Percentiles rank a stretch among this genome's conserved stretches.
phyloP scores from a whole-genome alignment of 345 rosid genomes.

The Eucalyptus pumila region DNA sequence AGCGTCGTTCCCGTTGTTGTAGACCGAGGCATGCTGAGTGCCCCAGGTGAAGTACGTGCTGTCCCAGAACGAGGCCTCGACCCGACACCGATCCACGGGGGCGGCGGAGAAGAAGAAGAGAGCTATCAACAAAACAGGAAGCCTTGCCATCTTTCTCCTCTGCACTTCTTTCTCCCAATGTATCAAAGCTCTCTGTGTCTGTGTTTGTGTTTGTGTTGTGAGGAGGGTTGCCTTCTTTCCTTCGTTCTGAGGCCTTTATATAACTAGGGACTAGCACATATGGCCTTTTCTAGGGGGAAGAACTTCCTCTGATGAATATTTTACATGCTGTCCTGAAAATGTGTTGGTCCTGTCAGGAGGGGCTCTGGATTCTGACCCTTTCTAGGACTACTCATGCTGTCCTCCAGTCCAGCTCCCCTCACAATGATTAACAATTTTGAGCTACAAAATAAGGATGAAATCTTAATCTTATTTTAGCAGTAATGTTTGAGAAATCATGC shows the following conservation, averaged over 20 bases:
- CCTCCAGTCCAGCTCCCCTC: background rate
- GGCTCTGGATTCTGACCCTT: background rate
- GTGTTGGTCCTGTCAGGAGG: background rate
- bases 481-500: background rate
- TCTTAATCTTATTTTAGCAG: background rate
- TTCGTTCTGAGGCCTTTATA: background rate
- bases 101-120: conserved; percentile 1
- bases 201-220: background rate
- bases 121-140: background rate
- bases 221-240: background rate
- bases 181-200: background rate
- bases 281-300: background rate
- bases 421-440: background rate
- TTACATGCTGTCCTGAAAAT: background rate
- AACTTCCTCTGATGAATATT: background rate
- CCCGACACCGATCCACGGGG: background rate
- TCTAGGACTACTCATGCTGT: background rate
- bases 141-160: background rate
- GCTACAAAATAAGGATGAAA: background rate
- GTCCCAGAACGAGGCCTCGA: background rate
- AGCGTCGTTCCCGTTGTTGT: background rate
- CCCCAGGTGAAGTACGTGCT: conserved; percentile 1
- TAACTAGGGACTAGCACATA: background rate
- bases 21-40: background rate
- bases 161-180: background rate